Conservation (phyloP, 306 rosid species). For the Medicago lupulina region DNA sequence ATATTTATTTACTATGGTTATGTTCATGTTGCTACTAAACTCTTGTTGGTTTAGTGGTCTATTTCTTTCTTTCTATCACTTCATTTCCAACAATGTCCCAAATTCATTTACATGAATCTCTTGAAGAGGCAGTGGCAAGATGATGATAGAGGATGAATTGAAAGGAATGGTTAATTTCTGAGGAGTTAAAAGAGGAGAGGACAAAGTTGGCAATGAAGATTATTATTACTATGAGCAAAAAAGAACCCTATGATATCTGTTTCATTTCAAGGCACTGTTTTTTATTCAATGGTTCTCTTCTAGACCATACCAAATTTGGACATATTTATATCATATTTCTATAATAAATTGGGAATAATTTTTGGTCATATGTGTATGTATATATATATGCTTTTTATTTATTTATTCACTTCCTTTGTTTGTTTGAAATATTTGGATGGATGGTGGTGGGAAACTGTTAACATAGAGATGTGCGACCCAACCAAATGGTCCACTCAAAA, state of each 20-base stretch:
- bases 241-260: slow-evolving; percentile 41
- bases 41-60: slow-evolving; percentile 7
- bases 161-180: slow-evolving; percentile 26
- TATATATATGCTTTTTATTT: slow-evolving; percentile 13
- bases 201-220: slow-evolving; percentile 62
- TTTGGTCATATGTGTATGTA: slow-evolving; percentile 44
- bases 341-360: slow-evolving; percentile 68
- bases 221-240: slow-evolving; percentile 6
- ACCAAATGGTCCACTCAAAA: slow-evolving; percentile 40
- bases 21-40: slow-evolving; percentile 36
- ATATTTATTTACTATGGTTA: slow-evolving; percentile 41
- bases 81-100: slow-evolving; percentile 63
- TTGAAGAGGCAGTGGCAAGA: slow-evolving; percentile 35
- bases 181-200: slow-evolving; percentile 50
- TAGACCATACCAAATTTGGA: slow-evolving; percentile 68
- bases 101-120: slow-evolving; percentile 32
- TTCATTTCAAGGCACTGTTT: slow-evolving; percentile 45
- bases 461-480: slow-evolving; percentile 32
- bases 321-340: slow-evolving; percentile 55
- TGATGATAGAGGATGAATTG: background rate
- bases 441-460: background rate
- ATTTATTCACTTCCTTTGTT: slow-evolving; percentile 6
- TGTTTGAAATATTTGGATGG: slow-evolving; percentile 29
- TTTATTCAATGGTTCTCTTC: slow-evolving; percentile 45
- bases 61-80: slow-evolving; percentile 26